phyloP scores from a whole-genome alignment of 1,139 yeast species.

The Yamadazyma buinensis region DNA sequence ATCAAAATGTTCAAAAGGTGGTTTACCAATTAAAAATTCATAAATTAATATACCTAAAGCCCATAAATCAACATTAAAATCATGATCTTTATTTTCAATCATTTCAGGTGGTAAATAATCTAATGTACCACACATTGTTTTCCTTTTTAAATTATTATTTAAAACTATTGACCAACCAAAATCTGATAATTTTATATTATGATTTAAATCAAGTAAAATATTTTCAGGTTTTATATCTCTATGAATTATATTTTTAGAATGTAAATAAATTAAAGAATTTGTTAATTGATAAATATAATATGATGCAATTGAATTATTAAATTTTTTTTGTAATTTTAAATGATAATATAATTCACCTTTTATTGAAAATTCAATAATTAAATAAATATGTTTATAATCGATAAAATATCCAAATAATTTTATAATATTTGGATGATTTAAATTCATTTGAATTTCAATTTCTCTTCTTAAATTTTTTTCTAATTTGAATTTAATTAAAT shows the following conservation, averaged over 20 bases:
- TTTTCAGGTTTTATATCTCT: constrained; percentile 94
- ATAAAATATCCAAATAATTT: constrained; percentile 82
- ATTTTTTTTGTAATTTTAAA: constrained; percentile 57
- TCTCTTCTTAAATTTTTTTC: constrained; percentile 88
- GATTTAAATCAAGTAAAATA: constrained; percentile 69
- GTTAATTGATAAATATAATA: constrained; percentile 82
- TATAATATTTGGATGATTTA: constrained; percentile 76
- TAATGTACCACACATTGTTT: constrained; percentile 91
- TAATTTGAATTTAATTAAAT: constrained; percentile 69
- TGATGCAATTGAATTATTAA: constrained; percentile 71
- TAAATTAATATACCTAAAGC: constrained; percentile 84
- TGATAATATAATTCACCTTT: constrained; percentile 84
- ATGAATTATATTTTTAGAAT: constrained; percentile 76
- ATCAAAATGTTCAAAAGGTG: constrained; percentile 85
- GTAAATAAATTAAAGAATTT: constrained; percentile 71
- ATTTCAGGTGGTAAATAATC: constrained; percentile 96
- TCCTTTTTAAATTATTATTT: constrained; percentile 35
- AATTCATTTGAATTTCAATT: constrained; percentile 80
- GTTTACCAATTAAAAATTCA: constrained; percentile 83
- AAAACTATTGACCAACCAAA: constrained; percentile 88
- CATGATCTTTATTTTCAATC: constrained; percentile 82
- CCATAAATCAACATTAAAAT: constrained; percentile 83
- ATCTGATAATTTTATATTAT: constrained; percentile 78
- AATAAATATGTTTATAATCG: constrained; percentile 73
- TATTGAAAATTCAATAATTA: constrained; percentile 80